These are phyloP conservation scores for Solanum paucissectum DNA, from an alignment of 257 asterid genomes.

Conservation along the genomic window DNA sequence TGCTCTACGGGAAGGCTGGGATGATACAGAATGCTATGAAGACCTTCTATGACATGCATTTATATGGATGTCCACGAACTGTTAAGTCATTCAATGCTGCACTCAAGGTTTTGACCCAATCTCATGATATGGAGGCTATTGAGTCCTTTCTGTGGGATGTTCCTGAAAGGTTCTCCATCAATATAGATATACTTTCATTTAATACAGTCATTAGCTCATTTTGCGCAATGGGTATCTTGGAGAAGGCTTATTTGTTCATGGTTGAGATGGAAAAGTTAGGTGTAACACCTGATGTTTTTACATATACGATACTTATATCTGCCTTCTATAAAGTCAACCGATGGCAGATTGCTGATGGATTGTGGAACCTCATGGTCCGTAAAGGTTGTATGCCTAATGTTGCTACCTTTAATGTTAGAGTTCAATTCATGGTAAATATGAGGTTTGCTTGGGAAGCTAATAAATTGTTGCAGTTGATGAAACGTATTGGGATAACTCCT, in stretches of 20 bases:
- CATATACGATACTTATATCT: slow-evolving; percentile 66
- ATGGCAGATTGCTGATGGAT: slow-evolving; percentile 52
- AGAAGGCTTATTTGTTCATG: slow-evolving; percentile 50
- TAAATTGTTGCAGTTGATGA: slow-evolving; percentile 45
- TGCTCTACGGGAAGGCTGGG: slow-evolving; percentile 68
- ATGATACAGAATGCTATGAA: slow-evolving; percentile 55
- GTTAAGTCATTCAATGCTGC: slow-evolving; percentile 79
- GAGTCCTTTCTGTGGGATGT: slow-evolving; percentile 42
- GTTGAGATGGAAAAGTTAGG: slow-evolving; percentile 50
- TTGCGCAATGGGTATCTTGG: slow-evolving; percentile 47
- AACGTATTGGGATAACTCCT: slow-evolving; percentile 19
- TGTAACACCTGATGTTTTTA: slow-evolving; percentile 57
- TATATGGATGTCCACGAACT: slow-evolving; percentile 57
- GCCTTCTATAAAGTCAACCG: slow-evolving; percentile 46
- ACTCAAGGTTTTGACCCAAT: slow-evolving; percentile 51
- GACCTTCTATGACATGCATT: slow-evolving; percentile 64
- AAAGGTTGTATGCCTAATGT: slow-evolving; percentile 63
- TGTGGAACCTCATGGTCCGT: slow-evolving; percentile 69
- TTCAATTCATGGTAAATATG: slow-evolving; percentile 51
- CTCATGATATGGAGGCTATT: slow-evolving; percentile 45
- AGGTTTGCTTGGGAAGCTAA: slow-evolving; percentile 76
- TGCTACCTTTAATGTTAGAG: slow-evolving; percentile 69
- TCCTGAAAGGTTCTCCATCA: slow-evolving; percentile 29
- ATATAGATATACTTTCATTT: slow-evolving; percentile 42
- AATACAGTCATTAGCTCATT: slow-evolving; percentile 61